Base-by-base conservation (phyloP, 106 monocot species). In the Dioscorea alata region DNA sequence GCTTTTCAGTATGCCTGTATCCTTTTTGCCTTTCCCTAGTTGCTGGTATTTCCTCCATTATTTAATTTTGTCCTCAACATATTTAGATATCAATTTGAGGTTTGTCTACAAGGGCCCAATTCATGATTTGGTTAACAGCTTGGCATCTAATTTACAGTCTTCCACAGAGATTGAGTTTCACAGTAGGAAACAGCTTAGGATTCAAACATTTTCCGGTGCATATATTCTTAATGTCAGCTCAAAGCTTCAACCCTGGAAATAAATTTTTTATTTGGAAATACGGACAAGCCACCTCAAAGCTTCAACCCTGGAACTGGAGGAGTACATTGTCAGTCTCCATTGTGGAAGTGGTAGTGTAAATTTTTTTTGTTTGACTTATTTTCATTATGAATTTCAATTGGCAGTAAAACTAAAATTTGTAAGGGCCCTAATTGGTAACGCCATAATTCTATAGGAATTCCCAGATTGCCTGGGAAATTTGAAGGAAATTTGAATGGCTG, bases 1-100 rank as follows among this genome's bases (percentile, higher is more conserved):
- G 87, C 73, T 74, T 78, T 99, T 66, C 97, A 99, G 60, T 90
- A 83, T 68, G 28, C 92, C 18, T 99, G 97, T 97, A 97, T 97
- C 97, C 97, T 92, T 71, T 71, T 74, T 33, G 31, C 33, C 19
- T 25, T 33, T 61, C 51, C 18, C 23, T 53, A 8, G 23, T 51
- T 57, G 33, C 48, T 28, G 25, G 50, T 59, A 19, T 21, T 51
- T 60, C 65, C 23, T 64, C 6, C 54, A 25, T 10, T 13, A 32
- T 52, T 34, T 48, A 21, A 66, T 73, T 84, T 49, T 69, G 50
- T 59, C 84, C 84, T 93, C 86, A 17, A 93, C 79, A 52, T 60
- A 66, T 72, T 73, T 62, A 97, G 97, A 92, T 74, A 90, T 99
- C 66, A 99, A 99, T 73, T 89, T 87, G 24, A 86, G 92, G 73